Evolutionary conservation across 371 early-diverging fungal genomes (phyloP).

Genomic region (Smittium culicis): DNA sequence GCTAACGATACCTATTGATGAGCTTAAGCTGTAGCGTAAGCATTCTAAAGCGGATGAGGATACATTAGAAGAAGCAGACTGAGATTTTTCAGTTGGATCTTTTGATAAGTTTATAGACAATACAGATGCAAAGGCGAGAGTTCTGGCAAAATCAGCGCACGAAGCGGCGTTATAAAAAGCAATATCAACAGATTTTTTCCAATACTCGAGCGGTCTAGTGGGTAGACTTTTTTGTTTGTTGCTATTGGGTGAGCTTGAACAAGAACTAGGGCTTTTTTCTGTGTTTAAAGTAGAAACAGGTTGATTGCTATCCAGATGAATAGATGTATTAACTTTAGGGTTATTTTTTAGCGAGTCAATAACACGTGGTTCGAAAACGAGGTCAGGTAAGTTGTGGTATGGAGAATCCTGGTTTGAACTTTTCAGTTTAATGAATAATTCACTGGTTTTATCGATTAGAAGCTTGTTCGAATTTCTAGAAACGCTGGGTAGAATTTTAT

Average conservation of each 20-base stretch:
- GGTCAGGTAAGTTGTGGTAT: neutral
- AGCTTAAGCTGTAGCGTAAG: neutral
- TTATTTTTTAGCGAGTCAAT: neutral
- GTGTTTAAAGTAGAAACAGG: too few relatives aligned
- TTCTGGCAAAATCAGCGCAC: constrained; percentile 1
- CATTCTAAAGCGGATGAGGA: constrained; percentile 2
- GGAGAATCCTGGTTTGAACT: neutral
- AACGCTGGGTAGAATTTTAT: neutral
- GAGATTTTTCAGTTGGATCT: neutral
- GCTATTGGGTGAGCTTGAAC: too few relatives aligned
- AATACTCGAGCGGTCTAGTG: neutral
- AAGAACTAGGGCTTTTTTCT: too few relatives aligned
- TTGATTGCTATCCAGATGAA: too few relatives aligned
- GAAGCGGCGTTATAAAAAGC: neutral
- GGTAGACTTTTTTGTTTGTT: neutral
- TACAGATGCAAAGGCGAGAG: constrained; percentile 2
- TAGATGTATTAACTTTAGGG: too few relatives aligned
- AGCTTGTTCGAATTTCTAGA: neutral
- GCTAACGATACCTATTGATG: neutral
- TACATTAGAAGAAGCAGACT: neutral
- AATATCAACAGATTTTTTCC: neutral
- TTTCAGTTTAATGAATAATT: neutral
- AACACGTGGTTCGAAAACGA: neutral
- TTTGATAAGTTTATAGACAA: neutral
- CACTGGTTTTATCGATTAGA: neutral